These are phyloP conservation scores for Rhododendron vialii DNA, from an alignment of 148 eudicot species.

Conservation along the genomic window DNA sequence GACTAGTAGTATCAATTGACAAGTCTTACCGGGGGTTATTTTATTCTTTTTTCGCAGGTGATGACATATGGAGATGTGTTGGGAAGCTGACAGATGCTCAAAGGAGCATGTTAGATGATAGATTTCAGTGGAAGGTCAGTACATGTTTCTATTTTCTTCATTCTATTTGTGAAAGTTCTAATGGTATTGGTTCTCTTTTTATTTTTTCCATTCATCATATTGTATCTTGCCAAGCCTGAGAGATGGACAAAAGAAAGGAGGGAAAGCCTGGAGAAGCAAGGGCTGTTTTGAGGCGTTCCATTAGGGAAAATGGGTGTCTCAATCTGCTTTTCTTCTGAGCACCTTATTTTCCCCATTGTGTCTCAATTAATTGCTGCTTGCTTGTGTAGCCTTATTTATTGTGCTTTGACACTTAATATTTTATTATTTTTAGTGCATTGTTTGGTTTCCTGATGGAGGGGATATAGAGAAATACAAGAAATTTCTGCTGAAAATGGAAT, in stretches of 20 bases:
- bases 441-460: background rate
- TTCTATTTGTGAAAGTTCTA: background rate
- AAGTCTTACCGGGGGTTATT: background rate
- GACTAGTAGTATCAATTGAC: background rate
- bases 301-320: conserved; percentile 86
- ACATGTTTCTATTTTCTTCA: conserved; percentile 1
- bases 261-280: conserved; percentile 94
- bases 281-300: conserved; percentile 77
- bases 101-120: conserved; percentile 93
- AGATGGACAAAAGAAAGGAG: conserved; percentile 92
- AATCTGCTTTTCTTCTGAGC: background rate
- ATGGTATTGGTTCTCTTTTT: background rate
- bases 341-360: conserved; percentile 1
- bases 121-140: conserved; percentile 84
- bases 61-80: conserved; percentile 92
- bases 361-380: background rate
- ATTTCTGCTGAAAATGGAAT: background rate
- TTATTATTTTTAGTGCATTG: background rate
- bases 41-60: conserved; percentile 42
- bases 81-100: conserved; percentile 96
- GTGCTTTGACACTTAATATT: background rate
- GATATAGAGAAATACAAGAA: background rate
- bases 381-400: background rate
- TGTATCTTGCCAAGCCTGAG: conserved; percentile 59
- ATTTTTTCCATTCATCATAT: conserved; percentile 5